Evolutionary conservation across 202 grass and related monocot genomes (phyloP).

Genomic region (Eragrostis tef): DNA sequence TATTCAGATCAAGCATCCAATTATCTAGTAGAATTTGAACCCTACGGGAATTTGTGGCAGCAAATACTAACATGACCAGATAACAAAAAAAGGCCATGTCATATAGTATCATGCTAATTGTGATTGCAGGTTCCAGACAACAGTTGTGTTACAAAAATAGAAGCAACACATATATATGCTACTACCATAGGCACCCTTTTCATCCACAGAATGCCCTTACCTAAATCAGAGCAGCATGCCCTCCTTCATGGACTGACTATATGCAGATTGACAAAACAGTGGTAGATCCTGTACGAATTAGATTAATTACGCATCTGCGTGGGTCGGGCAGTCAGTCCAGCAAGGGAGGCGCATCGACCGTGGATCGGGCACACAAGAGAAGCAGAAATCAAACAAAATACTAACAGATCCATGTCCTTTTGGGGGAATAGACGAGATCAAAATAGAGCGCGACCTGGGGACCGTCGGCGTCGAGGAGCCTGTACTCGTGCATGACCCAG

Average conservation of each 20-base stretch:
- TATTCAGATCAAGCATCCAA: constrained; percentile 1
- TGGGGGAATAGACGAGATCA: not conserved
- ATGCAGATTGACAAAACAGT: not conserved
- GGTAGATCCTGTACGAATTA: not conserved
- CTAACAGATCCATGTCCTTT: not conserved
- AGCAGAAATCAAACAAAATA: not conserved
- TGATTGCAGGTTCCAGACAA: not conserved
- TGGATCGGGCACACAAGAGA: not conserved
- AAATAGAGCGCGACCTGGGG: constrained; percentile 20
- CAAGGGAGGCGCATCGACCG: not conserved
- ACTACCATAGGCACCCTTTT: not conserved
- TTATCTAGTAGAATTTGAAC: not conserved
- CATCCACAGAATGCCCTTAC: not conserved
- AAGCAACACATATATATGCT: not conserved
- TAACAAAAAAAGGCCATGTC: not conserved
- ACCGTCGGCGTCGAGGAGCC: constrained; percentile 54
- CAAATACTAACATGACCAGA: not conserved
- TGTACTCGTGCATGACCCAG: constrained; percentile 99
- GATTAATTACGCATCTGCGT: not conserved
- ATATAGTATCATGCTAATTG: not conserved
- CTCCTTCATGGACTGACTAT: not conserved
- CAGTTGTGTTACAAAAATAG: not conserved
- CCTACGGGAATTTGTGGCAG: not conserved
- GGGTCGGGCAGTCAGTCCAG: not conserved
- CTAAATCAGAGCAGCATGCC: not conserved